Percentiles rank a stretch among this genome's conserved stretches.
Evolutionary conservation across 2,329 filamentous ascomycete genomes (phyloP).

Genomic region (Rhynchosporium agropyri): DNA sequence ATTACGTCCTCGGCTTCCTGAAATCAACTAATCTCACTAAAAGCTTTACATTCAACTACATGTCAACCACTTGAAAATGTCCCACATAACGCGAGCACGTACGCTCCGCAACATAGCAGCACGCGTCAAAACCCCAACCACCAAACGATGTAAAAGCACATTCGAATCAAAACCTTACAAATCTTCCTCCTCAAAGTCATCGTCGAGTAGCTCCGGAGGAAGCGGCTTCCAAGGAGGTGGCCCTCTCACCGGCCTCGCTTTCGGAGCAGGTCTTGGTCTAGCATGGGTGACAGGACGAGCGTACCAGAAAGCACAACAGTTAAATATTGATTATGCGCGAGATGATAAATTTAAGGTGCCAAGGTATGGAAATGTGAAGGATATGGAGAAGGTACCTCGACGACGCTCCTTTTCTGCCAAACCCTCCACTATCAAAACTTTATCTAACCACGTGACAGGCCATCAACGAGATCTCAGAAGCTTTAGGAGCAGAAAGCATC

Average conservation of each 20-base stretch:
- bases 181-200: neutral
- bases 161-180: slow-evolving; percentile 13
- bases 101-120: neutral
- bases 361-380: slow-evolving; percentile 24
- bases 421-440: neutral
- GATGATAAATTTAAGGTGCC: slow-evolving; percentile 50
- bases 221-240: neutral
- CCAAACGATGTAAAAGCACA: slow-evolving; percentile 13
- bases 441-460: slow-evolving; percentile 20
- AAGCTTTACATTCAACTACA: neutral
- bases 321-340: slow-evolving; percentile 53
- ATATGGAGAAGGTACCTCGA: slow-evolving; percentile 24
- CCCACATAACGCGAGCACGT: neutral
- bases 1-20: no score
- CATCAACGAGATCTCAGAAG: slow-evolving; percentile 26
- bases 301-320: slow-evolving; percentile 1
- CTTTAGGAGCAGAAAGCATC: slow-evolving; percentile 53
- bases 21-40: neutral
- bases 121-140: neutral
- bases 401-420: neutral
- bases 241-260: slow-evolving; percentile 1
- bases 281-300: slow-evolving; percentile 13
- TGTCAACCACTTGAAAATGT: neutral
- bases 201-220: neutral
- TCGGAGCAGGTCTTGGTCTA: slow-evolving; percentile 5